Evolutionary conservation across 306 rosid species (phyloP), one percentile per base, ranked within the genome.

Genomic region (Cotoneaster glaucophyllus): DNA sequence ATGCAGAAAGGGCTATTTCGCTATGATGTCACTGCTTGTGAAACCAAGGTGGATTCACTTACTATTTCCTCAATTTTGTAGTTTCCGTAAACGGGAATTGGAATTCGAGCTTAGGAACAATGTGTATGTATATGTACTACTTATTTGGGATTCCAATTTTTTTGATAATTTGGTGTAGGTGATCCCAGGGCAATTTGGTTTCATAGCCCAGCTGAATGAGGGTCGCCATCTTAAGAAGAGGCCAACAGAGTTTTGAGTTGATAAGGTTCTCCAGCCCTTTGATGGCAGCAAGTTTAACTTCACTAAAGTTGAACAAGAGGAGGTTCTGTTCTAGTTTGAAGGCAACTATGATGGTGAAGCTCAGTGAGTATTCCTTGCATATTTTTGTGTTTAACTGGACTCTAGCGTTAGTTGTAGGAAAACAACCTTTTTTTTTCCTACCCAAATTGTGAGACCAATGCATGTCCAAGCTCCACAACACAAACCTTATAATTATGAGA

Each of bases 211-310:
- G 90, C 91, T 93, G 79, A 93, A 93, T 1, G 97, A 93, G 88
- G 98, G 98, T 32, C 98, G 98, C 64, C 98, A 93, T 82, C 91
- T 91, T 74, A 93, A 91, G 96, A 93, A 93, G 88, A 84, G 98
- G 53, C 98, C 98, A 41, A 93, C 98, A 1, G 98, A 93, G 79
- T 93, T 93, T 71, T 88, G 88, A 14, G 98, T 93, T 44, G 98
- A 93, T 71, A 91, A 89, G 91, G 98, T 91, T 43, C 97, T 93
- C 48, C 98, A 93, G 78, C 96, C 97, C 58, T 93, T 88, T 73
- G 98, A 93, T 85, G 90, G 79, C 67, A 89, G 15, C 87, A 93
- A 91, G 43, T 93, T 93, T 91, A 91, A 93, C 84, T 93, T 93
- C 82, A 91, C 98, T 19, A 89, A 90, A 86, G 93, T 93, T 83